Conservation (phyloP, 176 grass and related monocot genomes). For the Carex scoparia region DNA sequence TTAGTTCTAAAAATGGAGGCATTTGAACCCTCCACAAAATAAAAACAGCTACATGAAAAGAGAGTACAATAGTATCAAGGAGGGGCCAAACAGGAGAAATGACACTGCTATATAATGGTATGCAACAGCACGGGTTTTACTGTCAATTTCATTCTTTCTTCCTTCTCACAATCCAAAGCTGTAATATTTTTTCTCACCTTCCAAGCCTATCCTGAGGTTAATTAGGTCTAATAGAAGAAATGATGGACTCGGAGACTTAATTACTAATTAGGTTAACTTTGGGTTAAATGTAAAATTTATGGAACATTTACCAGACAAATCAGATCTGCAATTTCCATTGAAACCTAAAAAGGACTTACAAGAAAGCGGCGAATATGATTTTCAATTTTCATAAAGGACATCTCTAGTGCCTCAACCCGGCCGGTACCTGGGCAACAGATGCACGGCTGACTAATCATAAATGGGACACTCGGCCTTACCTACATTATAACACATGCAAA, state of each 20-base stretch:
- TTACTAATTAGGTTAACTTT: not conserved
- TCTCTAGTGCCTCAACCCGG: slow-evolving; percentile 88
- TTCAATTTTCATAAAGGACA: slow-evolving; percentile 83
- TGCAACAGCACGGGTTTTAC: not conserved
- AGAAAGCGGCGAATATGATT: slow-evolving; percentile 76
- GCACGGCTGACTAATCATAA: slow-evolving; percentile 96
- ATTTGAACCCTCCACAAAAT: no score
- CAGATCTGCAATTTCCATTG: not conserved
- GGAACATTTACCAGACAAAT: slow-evolving; percentile 5
- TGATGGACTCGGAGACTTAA: not conserved
- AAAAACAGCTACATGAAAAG: not conserved
- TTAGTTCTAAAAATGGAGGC: no score
- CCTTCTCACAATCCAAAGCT: not conserved
- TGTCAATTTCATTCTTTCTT: not conserved
- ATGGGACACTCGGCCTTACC: slow-evolving; percentile 94
- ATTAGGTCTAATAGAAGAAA: not conserved
- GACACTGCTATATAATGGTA: not conserved
- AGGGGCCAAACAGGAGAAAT: not conserved
- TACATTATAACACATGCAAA: slow-evolving; percentile 36
- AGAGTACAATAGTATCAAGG: not conserved
- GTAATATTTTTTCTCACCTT: not conserved
- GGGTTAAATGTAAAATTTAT: slow-evolving; percentile 8
- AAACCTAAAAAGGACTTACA: slow-evolving; percentile 41
- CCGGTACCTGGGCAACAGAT: slow-evolving; percentile 78
- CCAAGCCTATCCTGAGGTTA: no score